These are phyloP conservation scores for Phaeosphaeriaceae sp. DNA, from an alignment of 2,329 filamentous ascomycete genomes.

Conservation along the genomic window DNA sequence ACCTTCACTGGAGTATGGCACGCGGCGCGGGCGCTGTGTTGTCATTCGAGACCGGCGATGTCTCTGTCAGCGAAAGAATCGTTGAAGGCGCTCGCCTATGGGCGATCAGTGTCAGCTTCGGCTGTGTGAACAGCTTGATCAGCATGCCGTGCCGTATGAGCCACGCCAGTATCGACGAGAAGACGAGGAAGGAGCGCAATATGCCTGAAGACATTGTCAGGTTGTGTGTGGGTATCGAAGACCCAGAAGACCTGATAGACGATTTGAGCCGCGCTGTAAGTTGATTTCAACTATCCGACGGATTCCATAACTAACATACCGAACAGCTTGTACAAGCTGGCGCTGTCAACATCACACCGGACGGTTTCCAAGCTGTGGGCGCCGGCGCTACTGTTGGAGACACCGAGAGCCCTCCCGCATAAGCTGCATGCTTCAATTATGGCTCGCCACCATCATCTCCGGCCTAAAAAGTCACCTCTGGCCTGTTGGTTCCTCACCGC, in stretches of 20 bases:
- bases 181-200: constrained; percentile 73
- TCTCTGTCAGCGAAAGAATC: constrained; percentile 84
- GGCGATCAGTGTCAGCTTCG: constrained; percentile 96
- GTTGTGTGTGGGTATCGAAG: constrained; percentile 95
- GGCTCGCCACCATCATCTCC: neutral
- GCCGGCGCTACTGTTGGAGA: constrained; percentile 10
- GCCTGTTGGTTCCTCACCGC: constrained; percentile 18
- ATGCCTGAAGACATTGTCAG: constrained; percentile 98
- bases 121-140: constrained; percentile 97
- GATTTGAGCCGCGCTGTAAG: constrained; percentile 89
- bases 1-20: constrained; percentile 94
- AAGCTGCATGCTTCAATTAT: neutral
- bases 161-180: constrained; percentile 96
- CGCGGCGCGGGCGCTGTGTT: constrained; percentile 92
- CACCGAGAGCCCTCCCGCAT: constrained; percentile 19
- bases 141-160: constrained; percentile 99
- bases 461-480: constrained; percentile 45
- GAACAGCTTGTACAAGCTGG: constrained; percentile 83
- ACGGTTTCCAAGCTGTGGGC: constrained; percentile 74
- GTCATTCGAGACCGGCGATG: constrained; percentile 93
- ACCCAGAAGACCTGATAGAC: constrained; percentile 88
- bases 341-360: constrained; percentile 83
- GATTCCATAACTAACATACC: constrained; percentile 8
- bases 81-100: constrained; percentile 91
- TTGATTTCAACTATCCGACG: constrained; percentile 30